Conservation (phyloP, 2,329 filamentous ascomycete species). For the Neospermospora avenae region DNA sequence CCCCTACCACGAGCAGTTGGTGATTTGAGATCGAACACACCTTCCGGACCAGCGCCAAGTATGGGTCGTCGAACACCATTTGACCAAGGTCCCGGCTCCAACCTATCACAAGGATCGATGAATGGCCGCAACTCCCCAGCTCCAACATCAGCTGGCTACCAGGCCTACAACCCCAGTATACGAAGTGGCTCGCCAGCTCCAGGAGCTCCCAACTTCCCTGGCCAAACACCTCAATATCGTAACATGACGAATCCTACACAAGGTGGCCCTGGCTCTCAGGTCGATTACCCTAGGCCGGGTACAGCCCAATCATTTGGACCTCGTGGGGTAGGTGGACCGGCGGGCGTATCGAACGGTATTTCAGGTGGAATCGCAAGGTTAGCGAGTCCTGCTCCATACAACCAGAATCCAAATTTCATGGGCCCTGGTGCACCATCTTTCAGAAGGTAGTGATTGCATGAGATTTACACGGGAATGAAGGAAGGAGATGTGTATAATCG, state of each 20-base stretch:
- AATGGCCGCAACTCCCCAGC: conserved; percentile 17
- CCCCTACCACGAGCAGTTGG: conserved; percentile 27
- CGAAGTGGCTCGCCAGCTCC: conserved; percentile 22
- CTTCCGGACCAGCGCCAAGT: conserved; percentile 25
- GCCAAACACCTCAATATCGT: conserved; percentile 15
- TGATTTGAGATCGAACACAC: conserved; percentile 30
- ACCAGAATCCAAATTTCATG: conserved; percentile 13
- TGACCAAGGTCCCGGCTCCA: conserved; percentile 20
- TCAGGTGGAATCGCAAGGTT: conserved; percentile 13
- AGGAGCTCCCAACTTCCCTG: conserved; percentile 16
- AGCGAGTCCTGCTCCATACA: conserved; percentile 24
- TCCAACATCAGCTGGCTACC: conserved; percentile 19
- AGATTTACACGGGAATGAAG: too few relatives aligned
- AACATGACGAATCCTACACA: conserved; percentile 30
- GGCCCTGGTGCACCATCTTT: conserved; percentile 6
- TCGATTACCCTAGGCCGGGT: conserved; percentile 22
- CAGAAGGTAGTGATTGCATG: background rate
- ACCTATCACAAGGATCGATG: conserved; percentile 15
- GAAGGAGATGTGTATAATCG: background rate
- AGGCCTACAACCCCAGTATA: conserved; percentile 24
- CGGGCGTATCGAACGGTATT: background rate
- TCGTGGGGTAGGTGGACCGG: conserved; percentile 4
- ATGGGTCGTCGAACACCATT: conserved; percentile 30
- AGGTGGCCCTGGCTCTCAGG: conserved; percentile 13
- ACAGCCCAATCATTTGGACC: conserved; percentile 7